Base-by-base conservation (phyloP, 768 basidiomycete genomes). In the Tulasnella calospora region DNA sequence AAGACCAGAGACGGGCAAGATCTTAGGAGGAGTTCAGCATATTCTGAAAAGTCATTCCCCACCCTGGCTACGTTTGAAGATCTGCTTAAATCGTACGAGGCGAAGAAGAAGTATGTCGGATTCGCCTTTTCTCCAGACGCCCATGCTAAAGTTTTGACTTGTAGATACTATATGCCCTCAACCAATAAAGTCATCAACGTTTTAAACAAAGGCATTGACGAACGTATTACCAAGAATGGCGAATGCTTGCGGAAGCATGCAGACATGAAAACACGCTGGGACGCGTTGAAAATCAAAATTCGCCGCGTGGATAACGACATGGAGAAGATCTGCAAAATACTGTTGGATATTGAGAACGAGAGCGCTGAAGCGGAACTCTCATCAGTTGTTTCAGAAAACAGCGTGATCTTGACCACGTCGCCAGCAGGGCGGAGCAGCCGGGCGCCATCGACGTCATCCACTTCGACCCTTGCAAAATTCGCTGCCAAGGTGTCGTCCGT, bases 171-270 rank as follows among this genome's bases (percentile, higher is more conserved):
- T 83, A 91, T 95, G 86, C 98, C 97, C 0, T 95, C 95, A 47
- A 94, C 94, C 4, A 92, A 91, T 9, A 96, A 97, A 83, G 96
- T 97, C 71, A 88, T 99, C 35, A 90, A 92, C 35, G 96, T 98
- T 81, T 92, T 99, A 81, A 95, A 95, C 83, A 98, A 95, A 84
- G 96, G 96, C 35, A 93, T 98, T 38, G 90, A 90, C 78, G 96
- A 98, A 80, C 90, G 96, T 77, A 92, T 95, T 7, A 98, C 96
- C 30, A 96, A 95, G 89, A 99, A 98, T 80, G 97, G 97, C 0
- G 97, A 98, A 85, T 95, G 95, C 44, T 85, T 99, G 72, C 89
- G 96, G 79, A 87, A 95, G 81, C 94, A 94, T 83, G 92, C 93
- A 2, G 96, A 98, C 82, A 94, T 94, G 80, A 92, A 92, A 27